phyloP scores from a whole-genome alignment of 805 yeast genomes.

The Isabelozyma pseudorhagii region DNA sequence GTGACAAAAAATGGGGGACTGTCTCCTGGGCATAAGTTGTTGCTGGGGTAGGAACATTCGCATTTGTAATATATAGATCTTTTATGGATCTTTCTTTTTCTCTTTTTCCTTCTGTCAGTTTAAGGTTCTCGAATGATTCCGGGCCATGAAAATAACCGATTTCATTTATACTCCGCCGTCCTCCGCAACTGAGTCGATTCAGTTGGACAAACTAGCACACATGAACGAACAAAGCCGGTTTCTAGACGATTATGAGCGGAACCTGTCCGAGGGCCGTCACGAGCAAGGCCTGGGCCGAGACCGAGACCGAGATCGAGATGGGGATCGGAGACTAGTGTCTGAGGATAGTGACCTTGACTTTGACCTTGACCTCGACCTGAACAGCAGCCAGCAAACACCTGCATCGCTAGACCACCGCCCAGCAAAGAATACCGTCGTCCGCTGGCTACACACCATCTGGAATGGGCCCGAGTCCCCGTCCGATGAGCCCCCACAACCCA shows the following conservation, averaged over 20 bases:
- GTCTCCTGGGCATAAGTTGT: too few relatives aligned
- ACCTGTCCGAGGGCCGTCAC: too few relatives aligned
- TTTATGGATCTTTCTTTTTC: not conserved
- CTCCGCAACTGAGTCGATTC: too few relatives aligned
- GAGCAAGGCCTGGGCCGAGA: too few relatives aligned
- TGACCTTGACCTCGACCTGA: too few relatives aligned
- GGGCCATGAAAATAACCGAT: not conserved
- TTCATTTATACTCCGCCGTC: not conserved
- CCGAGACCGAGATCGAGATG: too few relatives aligned
- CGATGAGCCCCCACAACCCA: conserved; percentile 48
- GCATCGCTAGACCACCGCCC: not conserved
- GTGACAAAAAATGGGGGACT: too few relatives aligned
- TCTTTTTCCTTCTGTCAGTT: not conserved
- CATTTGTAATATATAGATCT: not conserved
- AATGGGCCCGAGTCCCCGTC: conserved; percentile 50
- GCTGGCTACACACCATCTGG: conserved; percentile 36
- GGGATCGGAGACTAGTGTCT: too few relatives aligned
- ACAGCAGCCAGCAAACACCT: too few relatives aligned
- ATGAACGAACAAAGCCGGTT: conserved; percentile 4
- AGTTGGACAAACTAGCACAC: not conserved
- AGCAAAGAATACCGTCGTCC: not conserved
- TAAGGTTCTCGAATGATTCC: not conserved
- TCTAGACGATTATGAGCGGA: not conserved
- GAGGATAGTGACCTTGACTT: too few relatives aligned
- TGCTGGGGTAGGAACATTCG: too few relatives aligned